Evolutionary conservation across 176 grass and related monocot species (phyloP), one percentile per base, ranked within the genome.

Genomic region (Paspalum vaginatum): DNA sequence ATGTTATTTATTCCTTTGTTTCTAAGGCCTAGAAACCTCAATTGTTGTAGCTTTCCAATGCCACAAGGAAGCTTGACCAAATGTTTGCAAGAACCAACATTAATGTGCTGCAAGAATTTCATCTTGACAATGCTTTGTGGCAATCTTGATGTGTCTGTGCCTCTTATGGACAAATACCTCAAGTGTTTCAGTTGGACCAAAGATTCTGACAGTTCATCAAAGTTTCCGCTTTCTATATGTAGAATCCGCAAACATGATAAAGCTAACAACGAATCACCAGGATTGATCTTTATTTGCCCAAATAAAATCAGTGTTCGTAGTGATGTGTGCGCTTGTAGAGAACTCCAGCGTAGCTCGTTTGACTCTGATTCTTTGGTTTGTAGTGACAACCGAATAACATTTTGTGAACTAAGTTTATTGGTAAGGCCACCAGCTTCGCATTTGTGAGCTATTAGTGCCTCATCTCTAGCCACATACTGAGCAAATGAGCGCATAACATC

Each of bases 31-130:
- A 86, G 68, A 42, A 2, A 64, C 17, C 76, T 79, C 54, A 86
- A 11, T 1, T 70, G 7, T 7, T 2, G 13, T 52, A 84, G 44
- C 39, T 56, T 47, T 6, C 9, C 71, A 61, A 86, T 55, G 9
- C 42, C 2, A 11, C 6, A 0, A 66, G 84, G 84, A 63, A 88
- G 54, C 2, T 51, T 9, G 1, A 14, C 26, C 54, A 89, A 71
- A n/a, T 7, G 47, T 59, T 71, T 0, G 42, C 72, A 81, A 11
- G 14, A 25, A 5, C 0, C 0, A 2, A 89, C 53, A 1, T 5
- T 12, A 39, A 90, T 82, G 44, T 74, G 38, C 22, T 79, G 83
- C 18, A 90, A 51, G 13, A 74, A 83, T 54, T 51, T 86, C 51
- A 90, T 72, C 17, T 72, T 53, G 0, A 22, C 52, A 39, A 90